Percentiles rank a stretch among this genome's conserved stretches.
These are phyloP conservation scores for Sordariomycetes sp. DNA, from an alignment of 2,329 filamentous ascomycete species.

Conservation along the genomic window DNA sequence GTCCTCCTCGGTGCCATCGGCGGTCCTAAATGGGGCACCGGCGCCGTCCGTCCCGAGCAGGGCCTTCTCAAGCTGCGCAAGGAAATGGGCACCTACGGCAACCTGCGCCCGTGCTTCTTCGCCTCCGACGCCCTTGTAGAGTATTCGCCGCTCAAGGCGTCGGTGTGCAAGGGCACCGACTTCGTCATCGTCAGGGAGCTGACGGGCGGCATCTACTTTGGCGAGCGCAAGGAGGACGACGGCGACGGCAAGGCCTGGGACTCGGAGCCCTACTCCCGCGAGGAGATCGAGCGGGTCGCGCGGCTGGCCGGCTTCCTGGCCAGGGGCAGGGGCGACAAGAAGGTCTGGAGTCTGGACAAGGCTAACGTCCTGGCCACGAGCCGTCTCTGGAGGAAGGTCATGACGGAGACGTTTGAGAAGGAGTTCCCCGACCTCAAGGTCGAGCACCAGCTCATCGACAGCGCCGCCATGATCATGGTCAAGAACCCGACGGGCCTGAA, in stretches of 20 bases:
- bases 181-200: constrained; percentile 89
- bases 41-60: constrained; percentile 79
- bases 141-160: constrained; percentile 75
- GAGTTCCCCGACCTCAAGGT: constrained; percentile 85
- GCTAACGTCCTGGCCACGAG: constrained; percentile 91
- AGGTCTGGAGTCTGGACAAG: constrained; percentile 75
- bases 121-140: constrained; percentile 76
- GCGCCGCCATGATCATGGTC: constrained; percentile 88
- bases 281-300: constrained; percentile 79
- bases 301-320: constrained; percentile 72
- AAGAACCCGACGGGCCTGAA: constrained; percentile 83
- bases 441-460: constrained; percentile 85
- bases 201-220: constrained; percentile 93
- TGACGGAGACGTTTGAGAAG: constrained; percentile 87
- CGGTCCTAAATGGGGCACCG: constrained; percentile 88
- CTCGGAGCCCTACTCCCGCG: constrained; percentile 73
- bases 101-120: constrained; percentile 94
- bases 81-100: constrained; percentile 88
- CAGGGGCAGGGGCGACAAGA: constrained; percentile 59
- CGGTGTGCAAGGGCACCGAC: constrained; percentile 78
- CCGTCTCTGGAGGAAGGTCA: constrained; percentile 80
- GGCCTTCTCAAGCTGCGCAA: constrained; percentile 86
- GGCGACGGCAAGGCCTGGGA: constrained; percentile 60
- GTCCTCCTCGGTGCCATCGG: constrained; percentile 86
- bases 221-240: constrained; percentile 71